Conservation (phyloP, 2,329 filamentous ascomycete species). For the Cercospora zeae-maydis region DNA sequence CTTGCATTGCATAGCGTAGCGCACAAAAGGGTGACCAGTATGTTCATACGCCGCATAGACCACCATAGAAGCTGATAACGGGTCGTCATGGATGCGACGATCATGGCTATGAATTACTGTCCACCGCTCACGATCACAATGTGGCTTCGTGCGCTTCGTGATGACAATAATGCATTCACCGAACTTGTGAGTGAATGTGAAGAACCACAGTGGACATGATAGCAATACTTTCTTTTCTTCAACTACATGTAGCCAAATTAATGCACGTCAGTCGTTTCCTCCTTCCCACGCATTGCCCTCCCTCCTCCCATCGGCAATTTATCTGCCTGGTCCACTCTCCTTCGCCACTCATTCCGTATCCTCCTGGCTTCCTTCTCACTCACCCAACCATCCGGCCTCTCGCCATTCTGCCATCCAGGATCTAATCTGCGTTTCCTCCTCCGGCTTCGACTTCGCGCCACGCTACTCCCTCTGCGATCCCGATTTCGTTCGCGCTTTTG, state of each 20-base stretch:
- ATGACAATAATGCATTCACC: too few species aligned
- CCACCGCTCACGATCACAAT: background rate
- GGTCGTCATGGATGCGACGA: background rate
- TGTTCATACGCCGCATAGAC: background rate
- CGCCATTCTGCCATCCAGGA: conserved; percentile 36
- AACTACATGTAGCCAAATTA: background rate
- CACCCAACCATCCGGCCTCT: conserved; percentile 35
- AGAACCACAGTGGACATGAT: background rate
- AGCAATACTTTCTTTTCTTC: background rate
- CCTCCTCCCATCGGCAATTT: background rate
- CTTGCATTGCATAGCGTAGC: background rate
- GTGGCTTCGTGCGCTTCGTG: background rate
- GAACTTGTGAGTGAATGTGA: background rate
- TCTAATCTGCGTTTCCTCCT: conserved; percentile 28
- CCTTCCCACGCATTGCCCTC: background rate
- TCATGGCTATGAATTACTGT: background rate
- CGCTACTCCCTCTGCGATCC: conserved; percentile 12
- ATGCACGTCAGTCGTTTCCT: background rate
- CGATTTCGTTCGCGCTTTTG: background rate
- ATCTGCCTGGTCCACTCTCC: conserved; percentile 14
- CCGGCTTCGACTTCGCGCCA: conserved; percentile 10
- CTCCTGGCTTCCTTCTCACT: conserved; percentile 33
- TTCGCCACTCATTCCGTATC: conserved; percentile 24
- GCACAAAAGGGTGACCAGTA: background rate
- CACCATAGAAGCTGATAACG: background rate